phyloP scores from a whole-genome alignment of 2,329 filamentous ascomycete genomes.

The Botryotinia narcissicola region DNA sequence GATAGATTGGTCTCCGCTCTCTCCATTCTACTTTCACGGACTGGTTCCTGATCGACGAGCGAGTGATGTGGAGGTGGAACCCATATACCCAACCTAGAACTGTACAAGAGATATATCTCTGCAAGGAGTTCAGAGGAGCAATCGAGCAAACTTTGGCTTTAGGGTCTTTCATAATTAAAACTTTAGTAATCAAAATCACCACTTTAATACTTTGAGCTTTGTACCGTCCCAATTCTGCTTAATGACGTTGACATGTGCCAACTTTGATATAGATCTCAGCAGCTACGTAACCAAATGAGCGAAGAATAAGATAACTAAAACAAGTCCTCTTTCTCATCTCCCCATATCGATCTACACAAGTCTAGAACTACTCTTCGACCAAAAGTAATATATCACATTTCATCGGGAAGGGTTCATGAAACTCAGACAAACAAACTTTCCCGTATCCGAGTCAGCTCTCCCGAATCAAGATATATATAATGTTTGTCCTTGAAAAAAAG shows the following conservation, averaged over 20 bases:
- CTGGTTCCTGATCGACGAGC: slow-evolving; percentile 13
- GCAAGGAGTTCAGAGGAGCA: slow-evolving; percentile 11
- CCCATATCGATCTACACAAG: neutral
- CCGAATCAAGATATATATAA: neutral
- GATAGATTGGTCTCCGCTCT: neutral
- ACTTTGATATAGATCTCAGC: neutral
- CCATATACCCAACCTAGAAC: slow-evolving; percentile 18
- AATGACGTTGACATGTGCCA: neutral
- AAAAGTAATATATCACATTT: slow-evolving; percentile 17
- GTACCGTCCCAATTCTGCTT: neutral
- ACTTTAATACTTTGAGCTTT: slow-evolving; percentile 8
- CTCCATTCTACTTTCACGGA: neutral
- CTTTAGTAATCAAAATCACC: neutral
- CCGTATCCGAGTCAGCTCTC: slow-evolving; percentile 6
- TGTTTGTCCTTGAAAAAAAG: slow-evolving; percentile 14
- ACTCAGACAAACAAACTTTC: slow-evolving; percentile 16
- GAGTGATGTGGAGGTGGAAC: slow-evolving; percentile 7
- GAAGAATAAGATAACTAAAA: neutral
- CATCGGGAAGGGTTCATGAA: neutral
- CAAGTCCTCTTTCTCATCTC: neutral
- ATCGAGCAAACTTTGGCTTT: slow-evolving; percentile 1
- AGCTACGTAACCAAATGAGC: neutral
- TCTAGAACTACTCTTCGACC: neutral
- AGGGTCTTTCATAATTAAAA: neutral
- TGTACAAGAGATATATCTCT: slow-evolving; percentile 1